Evolutionary conservation across 139 green algal species (phyloP).

Genomic region (Edaphochlamys debaryana): DNA sequence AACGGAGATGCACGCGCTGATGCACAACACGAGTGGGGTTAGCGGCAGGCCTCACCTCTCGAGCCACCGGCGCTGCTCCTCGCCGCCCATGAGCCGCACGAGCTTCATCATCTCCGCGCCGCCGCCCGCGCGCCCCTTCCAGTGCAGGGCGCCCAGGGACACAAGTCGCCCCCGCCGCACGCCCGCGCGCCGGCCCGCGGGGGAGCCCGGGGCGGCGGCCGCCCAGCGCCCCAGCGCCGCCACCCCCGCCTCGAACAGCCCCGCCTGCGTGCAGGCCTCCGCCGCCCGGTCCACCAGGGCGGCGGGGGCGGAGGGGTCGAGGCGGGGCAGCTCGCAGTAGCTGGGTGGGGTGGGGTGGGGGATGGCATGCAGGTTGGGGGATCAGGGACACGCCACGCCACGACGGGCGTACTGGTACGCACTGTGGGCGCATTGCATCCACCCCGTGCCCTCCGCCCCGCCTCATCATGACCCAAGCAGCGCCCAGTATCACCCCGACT

Average conservation of each 20-base stretch:
- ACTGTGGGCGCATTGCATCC: too few species aligned
- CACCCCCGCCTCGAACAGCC: not conserved
- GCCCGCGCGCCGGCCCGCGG: not conserved
- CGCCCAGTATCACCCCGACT: too few species aligned
- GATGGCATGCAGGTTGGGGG: not conserved
- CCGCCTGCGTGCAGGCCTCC: not conserved
- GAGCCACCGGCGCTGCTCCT: constrained; percentile 5
- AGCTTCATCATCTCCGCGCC: not conserved
- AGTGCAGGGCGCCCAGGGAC: not conserved
- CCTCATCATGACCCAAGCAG: too few species aligned
- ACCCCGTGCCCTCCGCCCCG: too few species aligned
- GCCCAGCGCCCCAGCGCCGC: not conserved
- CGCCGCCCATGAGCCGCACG: not conserved
- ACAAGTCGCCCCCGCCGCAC: not conserved
- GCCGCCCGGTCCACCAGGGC: not conserved
- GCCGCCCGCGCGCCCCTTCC: not conserved
- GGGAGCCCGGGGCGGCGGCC: not conserved
- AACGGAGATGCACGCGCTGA: not conserved
- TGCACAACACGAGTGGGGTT: not conserved
- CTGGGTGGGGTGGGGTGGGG: not conserved
- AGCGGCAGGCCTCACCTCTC: not conserved
- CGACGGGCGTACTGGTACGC: not conserved
- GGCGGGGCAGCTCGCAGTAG: too few species aligned
- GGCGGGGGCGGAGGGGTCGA: too few species aligned
- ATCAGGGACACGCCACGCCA: too few species aligned